Conservation (phyloP, 139 green algal genomes). For the Ettlia oleoabundans region DNA sequence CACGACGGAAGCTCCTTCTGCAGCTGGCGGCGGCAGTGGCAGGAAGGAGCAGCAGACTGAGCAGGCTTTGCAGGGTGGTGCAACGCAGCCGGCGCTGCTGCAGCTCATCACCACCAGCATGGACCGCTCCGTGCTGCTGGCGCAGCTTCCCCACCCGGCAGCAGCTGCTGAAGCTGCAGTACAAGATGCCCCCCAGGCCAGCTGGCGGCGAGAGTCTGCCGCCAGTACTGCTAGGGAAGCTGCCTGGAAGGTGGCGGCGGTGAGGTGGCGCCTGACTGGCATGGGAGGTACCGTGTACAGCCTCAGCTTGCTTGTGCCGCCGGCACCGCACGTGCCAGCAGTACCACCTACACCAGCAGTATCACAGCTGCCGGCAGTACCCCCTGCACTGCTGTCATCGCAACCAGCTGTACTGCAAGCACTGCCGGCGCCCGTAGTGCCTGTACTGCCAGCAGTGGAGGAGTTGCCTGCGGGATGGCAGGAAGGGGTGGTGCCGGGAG, state of each 20-base stretch:
- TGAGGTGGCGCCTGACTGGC: constrained; percentile 17
- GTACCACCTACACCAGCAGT: background rate
- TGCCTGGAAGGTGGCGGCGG: constrained; percentile 5
- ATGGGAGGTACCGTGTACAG: constrained; percentile 14
- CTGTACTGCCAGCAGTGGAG: too few species aligned
- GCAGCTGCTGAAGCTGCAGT: constrained; percentile 5
- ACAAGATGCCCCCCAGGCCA: background rate
- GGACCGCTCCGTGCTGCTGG: background rate
- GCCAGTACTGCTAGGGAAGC: background rate
- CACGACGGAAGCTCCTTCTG: background rate
- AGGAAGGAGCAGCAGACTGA: background rate
- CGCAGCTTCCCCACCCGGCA: background rate
- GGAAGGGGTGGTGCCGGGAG: too few species aligned
- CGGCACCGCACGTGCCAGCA: background rate
- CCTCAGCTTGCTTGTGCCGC: constrained; percentile 7
- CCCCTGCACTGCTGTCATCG: too few species aligned
- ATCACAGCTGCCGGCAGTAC: background rate
- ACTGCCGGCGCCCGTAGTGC: too few species aligned
- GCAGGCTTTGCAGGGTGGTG: background rate
- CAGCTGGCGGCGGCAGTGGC: background rate
- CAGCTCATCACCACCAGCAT: constrained; percentile 27
- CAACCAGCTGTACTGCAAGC: too few species aligned
- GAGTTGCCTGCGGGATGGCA: too few species aligned
- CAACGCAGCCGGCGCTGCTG: constrained; percentile 6
- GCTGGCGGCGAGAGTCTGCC: background rate